Evolutionary conservation across 1,139 yeast species (phyloP), one percentile per base, ranked within the genome.

Genomic region (Starmera stellimalicola): DNA sequence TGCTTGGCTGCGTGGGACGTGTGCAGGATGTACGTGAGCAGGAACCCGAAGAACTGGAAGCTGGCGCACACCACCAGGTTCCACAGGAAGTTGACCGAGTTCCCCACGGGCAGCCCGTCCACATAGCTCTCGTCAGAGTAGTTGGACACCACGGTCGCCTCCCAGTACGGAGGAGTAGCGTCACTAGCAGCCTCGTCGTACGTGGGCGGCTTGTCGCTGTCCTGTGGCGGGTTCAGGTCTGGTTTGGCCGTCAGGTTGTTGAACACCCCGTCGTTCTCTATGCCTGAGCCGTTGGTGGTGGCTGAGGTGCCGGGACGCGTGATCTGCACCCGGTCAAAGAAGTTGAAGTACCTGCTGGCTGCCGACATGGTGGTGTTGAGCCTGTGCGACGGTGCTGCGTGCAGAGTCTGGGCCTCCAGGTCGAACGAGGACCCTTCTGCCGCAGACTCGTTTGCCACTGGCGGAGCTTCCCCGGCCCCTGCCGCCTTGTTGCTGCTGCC

Each of bases 1-100:
- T 88, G 91, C 52, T 85, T 85, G 5, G 97, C 95, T 6, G 97
- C 97, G 53, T 91, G 98, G 2, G 96, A 84, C 1, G 98, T 88
- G 58, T 91, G 98, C 36, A 93, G 63, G 32, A 91, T 63, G 55
- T 88, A 91, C 17, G 98, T 88, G 36, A 91, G 66, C 33, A 91
- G 68, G 57, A 93, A 93, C 6, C 98, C 99, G 26, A 91, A 80
- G 54, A 84, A 84, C 57, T 91, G 96, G 62, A 91, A 91, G 27
- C 94, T 84, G 11, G 85, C 71, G 15, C 95, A 77, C 2, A 91
- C 94, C 51, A 87, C 68, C 46, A 77, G 70, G 58, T 88, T 88
- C 97, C 98, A 91, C 4, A 84, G 62, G 47, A 87, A 80, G 52
- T 84, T 85, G 30, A 94, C 77, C 18, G 83, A 57, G 48, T 83